phyloP scores from a whole-genome alignment of 495 filamentous ascomycete species.

The Elasticomyces elasticus region DNA sequence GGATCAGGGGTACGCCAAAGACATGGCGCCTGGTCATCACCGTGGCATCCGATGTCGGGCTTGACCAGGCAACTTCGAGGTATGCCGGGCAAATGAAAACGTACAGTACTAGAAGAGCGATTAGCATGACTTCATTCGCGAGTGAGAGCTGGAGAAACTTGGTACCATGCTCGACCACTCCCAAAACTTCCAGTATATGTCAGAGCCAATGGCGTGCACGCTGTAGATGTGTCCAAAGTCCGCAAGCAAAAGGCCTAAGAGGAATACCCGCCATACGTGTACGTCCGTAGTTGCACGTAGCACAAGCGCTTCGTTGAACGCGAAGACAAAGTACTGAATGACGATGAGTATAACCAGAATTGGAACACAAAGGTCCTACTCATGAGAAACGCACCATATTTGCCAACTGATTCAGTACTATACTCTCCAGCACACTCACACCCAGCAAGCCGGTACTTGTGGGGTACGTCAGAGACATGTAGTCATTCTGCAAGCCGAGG shows the following conservation, averaged over 20 bases:
- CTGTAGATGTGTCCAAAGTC: conserved; percentile 60
- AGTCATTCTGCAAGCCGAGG: conserved; percentile 41
- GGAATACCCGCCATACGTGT: conserved; percentile 52
- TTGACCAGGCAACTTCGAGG: too few species aligned
- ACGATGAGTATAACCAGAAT: too few species aligned
- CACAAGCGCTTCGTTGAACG: conserved; percentile 58
- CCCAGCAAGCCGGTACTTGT: conserved; percentile 20
- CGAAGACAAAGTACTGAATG: conserved; percentile 57
- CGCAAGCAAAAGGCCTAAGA: conserved; percentile 52
- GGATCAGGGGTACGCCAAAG: too few species aligned
- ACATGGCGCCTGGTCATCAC: too few species aligned
- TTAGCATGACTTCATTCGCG: background rate
- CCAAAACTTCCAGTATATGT: conserved; percentile 47
- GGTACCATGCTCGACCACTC: conserved; percentile 57
- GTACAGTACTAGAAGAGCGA: background rate
- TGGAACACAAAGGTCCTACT: too few species aligned
- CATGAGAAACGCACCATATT: too few species aligned
- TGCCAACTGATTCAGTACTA: conserved; percentile 52
- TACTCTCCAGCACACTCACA: conserved; percentile 34
- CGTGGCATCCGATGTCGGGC: too few species aligned
- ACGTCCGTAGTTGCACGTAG: conserved; percentile 52
- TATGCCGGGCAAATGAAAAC: too few species aligned
- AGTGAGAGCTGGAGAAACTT: background rate
- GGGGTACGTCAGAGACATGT: conserved; percentile 48
- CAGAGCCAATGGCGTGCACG: conserved; percentile 38